Conservation (phyloP, 1,284 basidiomycete species). For the Apiotrichum mycotoxinovorans region DNA sequence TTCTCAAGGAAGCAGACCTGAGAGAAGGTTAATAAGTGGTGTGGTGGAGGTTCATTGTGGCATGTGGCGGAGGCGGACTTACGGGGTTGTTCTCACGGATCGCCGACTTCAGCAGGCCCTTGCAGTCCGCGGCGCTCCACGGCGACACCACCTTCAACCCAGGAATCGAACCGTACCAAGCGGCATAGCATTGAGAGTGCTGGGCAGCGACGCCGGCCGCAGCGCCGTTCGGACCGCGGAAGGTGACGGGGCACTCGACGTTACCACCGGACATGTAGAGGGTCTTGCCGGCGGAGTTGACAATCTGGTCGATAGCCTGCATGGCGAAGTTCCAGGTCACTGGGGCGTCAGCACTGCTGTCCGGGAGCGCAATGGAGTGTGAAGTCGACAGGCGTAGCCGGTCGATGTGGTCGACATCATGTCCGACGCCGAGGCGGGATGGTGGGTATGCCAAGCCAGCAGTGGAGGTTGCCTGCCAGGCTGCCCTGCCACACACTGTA, state of each 20-base stretch:
- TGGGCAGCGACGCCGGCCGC: constrained; percentile 91
- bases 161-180: constrained; percentile 94
- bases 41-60: too few relatives aligned
- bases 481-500: too few relatives aligned
- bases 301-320: constrained; percentile 96
- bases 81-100: constrained; percentile 97
- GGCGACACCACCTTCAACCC: constrained; percentile 97
- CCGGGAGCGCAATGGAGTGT: not conserved
- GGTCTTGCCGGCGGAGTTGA: constrained; percentile 99
- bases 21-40: too few relatives aligned
- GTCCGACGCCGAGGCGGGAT: too few relatives aligned
- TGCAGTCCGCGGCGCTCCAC: constrained; percentile 96
- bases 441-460: too few relatives aligned
- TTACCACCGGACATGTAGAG: constrained; percentile 99
- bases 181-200: constrained; percentile 78
- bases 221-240: constrained; percentile 99
- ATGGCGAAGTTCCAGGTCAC: constrained; percentile 51
- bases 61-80: constrained; percentile 24
- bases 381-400: too few relatives aligned
- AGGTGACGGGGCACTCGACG: constrained; percentile 95
- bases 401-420: too few relatives aligned
- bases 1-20: constrained; percentile 95
- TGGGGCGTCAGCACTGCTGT: constrained; percentile 14
- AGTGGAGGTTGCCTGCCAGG: too few relatives aligned
- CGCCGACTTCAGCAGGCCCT: constrained; percentile 93